A percentile compares a stretch with the other conserved stretches of the same genome.
These are phyloP conservation scores for Xylaria polymorpha DNA, from an alignment of 2,329 filamentous ascomycete genomes.

Conservation along the genomic window DNA sequence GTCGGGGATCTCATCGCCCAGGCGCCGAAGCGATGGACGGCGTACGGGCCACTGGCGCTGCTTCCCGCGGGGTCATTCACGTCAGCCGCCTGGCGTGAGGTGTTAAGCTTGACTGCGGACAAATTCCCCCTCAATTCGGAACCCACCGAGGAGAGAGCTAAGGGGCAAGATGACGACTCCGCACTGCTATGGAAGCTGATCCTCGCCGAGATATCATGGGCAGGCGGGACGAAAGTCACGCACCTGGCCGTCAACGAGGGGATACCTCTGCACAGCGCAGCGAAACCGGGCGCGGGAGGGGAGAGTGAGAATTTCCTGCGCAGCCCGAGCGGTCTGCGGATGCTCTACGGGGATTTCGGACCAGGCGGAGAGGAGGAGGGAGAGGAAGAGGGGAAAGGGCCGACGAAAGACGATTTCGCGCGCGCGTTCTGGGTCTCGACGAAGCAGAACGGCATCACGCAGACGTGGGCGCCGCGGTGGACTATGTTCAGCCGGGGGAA, in stretches of 20 bases:
- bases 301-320: constrained; percentile 75
- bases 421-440: constrained; percentile 82
- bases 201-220: constrained; percentile 58
- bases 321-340: constrained; percentile 75
- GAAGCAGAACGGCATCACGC: constrained; percentile 81
- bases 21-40: constrained; percentile 68
- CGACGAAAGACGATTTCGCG: constrained; percentile 65
- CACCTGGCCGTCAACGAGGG: constrained; percentile 71
- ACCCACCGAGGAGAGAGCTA: background rate
- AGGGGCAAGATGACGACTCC: constrained; percentile 42
- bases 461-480: constrained; percentile 88
- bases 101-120: constrained; percentile 46
- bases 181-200: constrained; percentile 61
- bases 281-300: constrained; percentile 7
- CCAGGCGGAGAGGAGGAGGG: constrained; percentile 46
- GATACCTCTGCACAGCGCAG: constrained; percentile 61
- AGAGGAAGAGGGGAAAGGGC: background rate
- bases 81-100: constrained; percentile 53
- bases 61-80: constrained; percentile 69
- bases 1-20: constrained; percentile 50
- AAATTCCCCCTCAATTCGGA: background rate
- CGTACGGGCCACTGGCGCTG: constrained; percentile 71
- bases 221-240: constrained; percentile 57
- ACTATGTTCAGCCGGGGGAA: constrained; percentile 97
- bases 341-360: constrained; percentile 81